Percentiles rank a stretch among this genome's conserved stretches.
Evolutionary conservation across 1,284 basidiomycete species (phyloP).

Genomic region (Sparassis latifolia): DNA sequence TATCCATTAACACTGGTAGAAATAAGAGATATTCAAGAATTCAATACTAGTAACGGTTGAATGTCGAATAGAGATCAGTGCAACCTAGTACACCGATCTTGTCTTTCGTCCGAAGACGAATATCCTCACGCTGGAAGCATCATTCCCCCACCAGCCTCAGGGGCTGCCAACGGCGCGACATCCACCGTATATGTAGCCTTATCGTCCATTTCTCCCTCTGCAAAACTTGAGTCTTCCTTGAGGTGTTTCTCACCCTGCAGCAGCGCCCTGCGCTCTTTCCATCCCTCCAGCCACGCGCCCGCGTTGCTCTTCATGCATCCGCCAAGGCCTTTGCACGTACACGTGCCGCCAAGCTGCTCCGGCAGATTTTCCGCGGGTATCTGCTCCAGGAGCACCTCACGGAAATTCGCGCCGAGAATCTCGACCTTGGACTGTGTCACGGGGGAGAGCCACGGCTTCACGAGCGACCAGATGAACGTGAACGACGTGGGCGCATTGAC

Average conservation of each 20-base stretch:
- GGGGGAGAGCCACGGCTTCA: constrained; percentile 66
- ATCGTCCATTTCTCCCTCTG: too few species aligned
- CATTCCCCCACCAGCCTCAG: too few species aligned
- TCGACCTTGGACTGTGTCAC: constrained; percentile 63
- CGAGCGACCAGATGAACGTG: constrained; percentile 59
- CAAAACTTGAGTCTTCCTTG: too few species aligned
- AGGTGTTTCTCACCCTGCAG: constrained; percentile 18
- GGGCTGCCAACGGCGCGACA: too few species aligned
- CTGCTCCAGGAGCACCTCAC: constrained; percentile 44
- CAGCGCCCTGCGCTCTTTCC: constrained; percentile 43
- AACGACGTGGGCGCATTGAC: constrained; percentile 68
- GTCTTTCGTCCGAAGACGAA: too few species aligned
- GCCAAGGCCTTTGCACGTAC: constrained; percentile 46
- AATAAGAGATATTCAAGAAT: too few species aligned
- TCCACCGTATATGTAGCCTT: too few species aligned
- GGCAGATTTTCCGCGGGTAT: constrained; percentile 51
- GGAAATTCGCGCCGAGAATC: constrained; percentile 55
- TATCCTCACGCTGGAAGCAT: too few species aligned
- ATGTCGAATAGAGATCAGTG: too few species aligned
- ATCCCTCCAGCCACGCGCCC: constrained; percentile 64
- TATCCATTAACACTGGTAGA: too few species aligned
- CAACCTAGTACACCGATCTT: too few species aligned
- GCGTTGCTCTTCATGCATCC: constrained; percentile 56
- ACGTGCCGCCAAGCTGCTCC: constrained; percentile 37
- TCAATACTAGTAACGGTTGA: too few species aligned